Base-by-base conservation (phyloP, 805 yeast genomes). In the Pichia cabralensis region DNA sequence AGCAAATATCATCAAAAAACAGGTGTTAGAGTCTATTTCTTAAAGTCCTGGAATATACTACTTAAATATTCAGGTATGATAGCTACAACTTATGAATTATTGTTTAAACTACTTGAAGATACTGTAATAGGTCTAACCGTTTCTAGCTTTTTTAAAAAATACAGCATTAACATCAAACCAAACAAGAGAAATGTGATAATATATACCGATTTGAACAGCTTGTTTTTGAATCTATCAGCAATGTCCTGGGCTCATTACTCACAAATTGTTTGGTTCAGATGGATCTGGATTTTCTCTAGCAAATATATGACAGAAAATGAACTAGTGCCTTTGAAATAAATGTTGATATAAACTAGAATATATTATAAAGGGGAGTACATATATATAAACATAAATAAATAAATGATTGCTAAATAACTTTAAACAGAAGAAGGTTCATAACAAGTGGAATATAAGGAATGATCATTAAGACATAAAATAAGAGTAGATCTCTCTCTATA, bases 181-280 rank as follows among this genome's bases (percentile, higher is more conserved):
- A 24, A 27, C 9, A 23, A 18, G n/a, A 11, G 53, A 3, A 51
- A 64, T n/a, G 42, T 68, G 19, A 57, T 55, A 39, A 52, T 68
- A 15, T 67, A 53, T 40, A 48, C 58, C 12, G 65, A 64, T 44
- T 45, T 65, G 36, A 57, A 64, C 39, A 49, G 54, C 43, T 49
- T 64, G 52, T 54, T 65, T 34, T 56, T 62, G 21, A 52, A 58
- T 28, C 64, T 76, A 35, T 68, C 80, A 0, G 81, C 95, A 4
- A 85, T 89, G 95, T 60, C 77, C 3, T 66, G 67, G 43, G 94
- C 81, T 3, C 97, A 92, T 58, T 65, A 66, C 42, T 75, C 94
- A 2, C 98, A 92, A 55, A 82, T 92, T 82, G 88, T 80, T 8
- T 89, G 96, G 96, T 92, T 80, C 55, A 67, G 98, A 45, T 82